phyloP scores from a whole-genome alignment of 306 rosid genomes.

The Clitoria ternatea region DNA sequence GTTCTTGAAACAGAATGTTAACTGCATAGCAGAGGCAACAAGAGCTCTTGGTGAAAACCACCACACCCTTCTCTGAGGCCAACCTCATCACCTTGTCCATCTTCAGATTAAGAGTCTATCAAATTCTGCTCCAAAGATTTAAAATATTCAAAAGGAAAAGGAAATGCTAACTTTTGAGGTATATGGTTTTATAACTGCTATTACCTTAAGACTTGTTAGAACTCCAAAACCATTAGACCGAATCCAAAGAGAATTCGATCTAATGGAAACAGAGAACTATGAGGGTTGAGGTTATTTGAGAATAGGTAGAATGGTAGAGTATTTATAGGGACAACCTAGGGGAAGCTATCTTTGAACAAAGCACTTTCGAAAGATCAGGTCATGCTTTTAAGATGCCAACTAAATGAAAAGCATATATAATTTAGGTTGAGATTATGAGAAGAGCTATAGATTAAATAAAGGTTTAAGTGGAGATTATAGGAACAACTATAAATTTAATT shows the following conservation, averaged over 20 bases:
- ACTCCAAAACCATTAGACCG: constrained; percentile 37
- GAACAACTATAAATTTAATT: too few species aligned
- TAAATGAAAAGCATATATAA: too few species aligned
- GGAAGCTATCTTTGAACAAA: constrained; percentile 40
- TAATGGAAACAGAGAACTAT: constrained; percentile 30
- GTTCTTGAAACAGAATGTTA: constrained; percentile 62
- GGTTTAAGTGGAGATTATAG: too few species aligned
- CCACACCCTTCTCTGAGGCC: constrained; percentile 72
- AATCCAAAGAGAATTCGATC: constrained; percentile 48
- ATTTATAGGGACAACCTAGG: constrained; percentile 67
- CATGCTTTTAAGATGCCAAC: too few species aligned
- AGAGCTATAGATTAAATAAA: too few species aligned
- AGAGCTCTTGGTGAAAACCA: constrained; percentile 93
- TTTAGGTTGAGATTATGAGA: too few species aligned
- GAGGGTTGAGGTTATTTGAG: constrained; percentile 45
- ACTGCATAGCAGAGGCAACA: constrained; percentile 95
- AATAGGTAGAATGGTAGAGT: constrained; percentile 46
- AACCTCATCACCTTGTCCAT: constrained; percentile 87
- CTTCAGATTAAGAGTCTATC: background rate
- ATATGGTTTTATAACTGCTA: too few species aligned
- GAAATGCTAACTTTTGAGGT: background rate
- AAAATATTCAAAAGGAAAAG: background rate
- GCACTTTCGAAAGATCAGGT: constrained; percentile 44
- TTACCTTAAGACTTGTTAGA: constrained; percentile 12
- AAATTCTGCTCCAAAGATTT: background rate